Evolutionary conservation across 73 alveolate species (phyloP).

Genomic region (Tetrahymena elliotti): DNA sequence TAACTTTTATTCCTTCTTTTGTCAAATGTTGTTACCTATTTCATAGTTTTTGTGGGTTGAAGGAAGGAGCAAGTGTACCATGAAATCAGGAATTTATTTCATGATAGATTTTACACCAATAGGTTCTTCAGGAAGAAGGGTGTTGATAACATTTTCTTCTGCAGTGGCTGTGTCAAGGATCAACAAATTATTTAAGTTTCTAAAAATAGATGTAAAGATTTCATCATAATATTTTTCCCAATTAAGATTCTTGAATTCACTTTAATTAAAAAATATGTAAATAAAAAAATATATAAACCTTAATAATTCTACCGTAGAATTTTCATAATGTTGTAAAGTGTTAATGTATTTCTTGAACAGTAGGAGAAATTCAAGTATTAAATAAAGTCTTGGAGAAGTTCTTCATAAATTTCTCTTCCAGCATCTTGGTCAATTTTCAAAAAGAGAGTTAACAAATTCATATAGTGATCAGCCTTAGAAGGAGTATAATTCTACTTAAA

Average conservation of each 20-base stretch:
- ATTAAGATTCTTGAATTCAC: background rate
- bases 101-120: background rate
- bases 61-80: background rate
- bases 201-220: background rate
- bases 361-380: background rate
- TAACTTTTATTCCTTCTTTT: background rate
- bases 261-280: background rate
- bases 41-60: background rate
- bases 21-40: background rate
- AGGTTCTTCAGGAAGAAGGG: background rate
- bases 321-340: background rate
- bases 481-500: background rate
- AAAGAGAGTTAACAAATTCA: background rate
- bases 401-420: background rate
- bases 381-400: background rate
- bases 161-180: background rate
- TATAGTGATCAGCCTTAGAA: background rate
- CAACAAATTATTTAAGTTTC: background rate
- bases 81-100: background rate
- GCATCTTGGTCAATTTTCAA: background rate
- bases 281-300: background rate
- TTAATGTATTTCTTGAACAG: background rate
- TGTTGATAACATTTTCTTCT: background rate
- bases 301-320: background rate
- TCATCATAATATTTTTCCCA: background rate